A percentile compares a stretch with the other conserved stretches of the same genome.
Conservation (phyloP, 768 basidiomycete species). For the Suillus variegatus region DNA sequence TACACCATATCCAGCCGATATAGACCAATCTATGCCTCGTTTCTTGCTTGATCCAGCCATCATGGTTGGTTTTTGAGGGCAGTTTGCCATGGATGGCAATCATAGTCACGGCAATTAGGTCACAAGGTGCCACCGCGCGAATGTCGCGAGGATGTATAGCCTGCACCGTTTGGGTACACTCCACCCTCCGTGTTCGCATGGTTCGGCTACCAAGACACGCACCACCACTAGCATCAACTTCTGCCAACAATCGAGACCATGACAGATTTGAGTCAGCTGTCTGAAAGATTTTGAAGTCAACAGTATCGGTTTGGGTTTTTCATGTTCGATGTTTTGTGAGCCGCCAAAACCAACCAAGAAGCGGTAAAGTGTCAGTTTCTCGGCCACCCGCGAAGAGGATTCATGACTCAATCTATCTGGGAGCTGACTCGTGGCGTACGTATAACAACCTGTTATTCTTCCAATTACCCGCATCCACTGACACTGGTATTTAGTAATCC, state of each 20-base stretch:
- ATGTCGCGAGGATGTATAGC: neutral
- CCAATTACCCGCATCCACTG: neutral
- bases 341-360: neutral
- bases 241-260: neutral
- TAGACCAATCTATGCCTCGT: conserved; percentile 2
- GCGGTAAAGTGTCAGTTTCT: neutral
- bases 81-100: conserved; percentile 1
- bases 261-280: neutral
- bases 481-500: neutral
- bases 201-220: neutral
- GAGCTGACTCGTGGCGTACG: neutral
- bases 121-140: neutral
- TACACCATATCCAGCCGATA: neutral
- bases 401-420: neutral
- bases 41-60: conserved; percentile 5
- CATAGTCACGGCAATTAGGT: neutral
- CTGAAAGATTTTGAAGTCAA: no score
- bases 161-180: neutral
- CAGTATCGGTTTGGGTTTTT: neutral
- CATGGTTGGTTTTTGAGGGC: neutral
- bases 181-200: neutral
- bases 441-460: neutral
- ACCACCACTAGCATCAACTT: neutral
- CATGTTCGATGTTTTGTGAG: neutral
- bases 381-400: neutral